Evolutionary conservation across 2,329 filamentous ascomycete genomes (phyloP).

Genomic region (Colletotrichum orchidophilum): DNA sequence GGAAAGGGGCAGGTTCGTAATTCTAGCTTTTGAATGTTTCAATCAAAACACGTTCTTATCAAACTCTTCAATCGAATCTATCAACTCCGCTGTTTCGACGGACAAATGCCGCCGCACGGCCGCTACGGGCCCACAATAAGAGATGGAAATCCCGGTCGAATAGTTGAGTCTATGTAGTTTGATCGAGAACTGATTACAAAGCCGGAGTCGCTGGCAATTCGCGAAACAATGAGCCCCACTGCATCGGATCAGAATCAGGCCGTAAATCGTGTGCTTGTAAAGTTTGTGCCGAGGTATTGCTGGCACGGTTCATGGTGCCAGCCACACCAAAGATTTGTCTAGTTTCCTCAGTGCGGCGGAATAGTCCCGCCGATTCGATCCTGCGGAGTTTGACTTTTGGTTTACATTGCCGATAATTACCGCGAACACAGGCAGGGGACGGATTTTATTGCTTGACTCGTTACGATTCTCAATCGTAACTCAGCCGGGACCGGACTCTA

Average conservation of each 20-base stretch:
- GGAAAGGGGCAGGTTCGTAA: neutral
- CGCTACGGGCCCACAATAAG: constrained; percentile 8
- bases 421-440: neutral
- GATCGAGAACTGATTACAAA: constrained; percentile 1
- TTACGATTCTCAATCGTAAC: neutral
- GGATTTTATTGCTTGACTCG: neutral
- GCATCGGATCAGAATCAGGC: neutral
- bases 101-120: neutral
- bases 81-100: neutral
- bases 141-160: neutral
- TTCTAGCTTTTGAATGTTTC: neutral
- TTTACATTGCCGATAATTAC: neutral
- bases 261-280: neutral
- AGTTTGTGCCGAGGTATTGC: constrained; percentile 12
- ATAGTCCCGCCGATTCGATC: constrained; percentile 1
- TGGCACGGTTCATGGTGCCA: neutral
- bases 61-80: neutral
- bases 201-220: neutral
- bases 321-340: neutral
- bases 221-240: neutral
- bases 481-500: neutral
- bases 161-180: neutral
- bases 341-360: neutral
- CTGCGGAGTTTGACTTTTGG: neutral
- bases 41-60: neutral